Percentiles rank a stretch among this genome's conserved stretches.
phyloP scores from a whole-genome alignment of 768 basidiomycete species.

The Suillus lakei region DNA sequence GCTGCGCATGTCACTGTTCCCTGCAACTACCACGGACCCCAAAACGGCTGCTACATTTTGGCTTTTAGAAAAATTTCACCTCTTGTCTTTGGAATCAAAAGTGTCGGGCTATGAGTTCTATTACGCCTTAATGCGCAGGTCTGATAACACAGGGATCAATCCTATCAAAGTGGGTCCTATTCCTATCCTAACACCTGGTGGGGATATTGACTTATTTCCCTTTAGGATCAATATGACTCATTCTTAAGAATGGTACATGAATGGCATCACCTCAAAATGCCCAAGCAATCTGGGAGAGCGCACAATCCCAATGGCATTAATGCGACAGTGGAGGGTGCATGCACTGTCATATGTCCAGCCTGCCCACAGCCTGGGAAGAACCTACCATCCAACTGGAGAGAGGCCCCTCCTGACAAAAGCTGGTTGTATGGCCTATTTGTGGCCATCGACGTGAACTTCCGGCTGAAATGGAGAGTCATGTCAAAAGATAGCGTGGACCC shows the following conservation, averaged over 20 bases:
- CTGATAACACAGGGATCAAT: constrained; percentile 30
- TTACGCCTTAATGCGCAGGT: constrained; percentile 21
- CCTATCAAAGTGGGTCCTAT: constrained; percentile 12
- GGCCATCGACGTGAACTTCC: constrained; percentile 32
- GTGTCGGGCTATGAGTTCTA: constrained; percentile 36
- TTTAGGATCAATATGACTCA: constrained; percentile 19
- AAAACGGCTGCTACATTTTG: constrained; percentile 16
- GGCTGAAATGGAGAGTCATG: constrained; percentile 20
- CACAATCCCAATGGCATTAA: constrained; percentile 27
- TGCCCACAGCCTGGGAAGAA: constrained; percentile 35
- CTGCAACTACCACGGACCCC: constrained; percentile 34
- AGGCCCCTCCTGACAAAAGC: constrained; percentile 6
- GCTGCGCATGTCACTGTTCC: constrained; percentile 29
- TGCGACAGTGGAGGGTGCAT: constrained; percentile 27
- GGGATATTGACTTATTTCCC: background rate
- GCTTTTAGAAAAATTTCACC: background rate
- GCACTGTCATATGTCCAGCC: constrained; percentile 29
- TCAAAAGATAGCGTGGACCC: constrained; percentile 23
- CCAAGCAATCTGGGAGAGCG: constrained; percentile 28
- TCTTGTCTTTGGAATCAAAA: constrained; percentile 28
- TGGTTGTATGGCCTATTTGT: constrained; percentile 25
- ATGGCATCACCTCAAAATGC: constrained; percentile 18
- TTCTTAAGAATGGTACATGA: constrained; percentile 20
- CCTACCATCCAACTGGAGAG: constrained; percentile 24
- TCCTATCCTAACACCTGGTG: background rate